These are phyloP conservation scores for Besnoitia besnoiti DNA, from an alignment of 169 alveolate genomes.

Conservation along the genomic window DNA sequence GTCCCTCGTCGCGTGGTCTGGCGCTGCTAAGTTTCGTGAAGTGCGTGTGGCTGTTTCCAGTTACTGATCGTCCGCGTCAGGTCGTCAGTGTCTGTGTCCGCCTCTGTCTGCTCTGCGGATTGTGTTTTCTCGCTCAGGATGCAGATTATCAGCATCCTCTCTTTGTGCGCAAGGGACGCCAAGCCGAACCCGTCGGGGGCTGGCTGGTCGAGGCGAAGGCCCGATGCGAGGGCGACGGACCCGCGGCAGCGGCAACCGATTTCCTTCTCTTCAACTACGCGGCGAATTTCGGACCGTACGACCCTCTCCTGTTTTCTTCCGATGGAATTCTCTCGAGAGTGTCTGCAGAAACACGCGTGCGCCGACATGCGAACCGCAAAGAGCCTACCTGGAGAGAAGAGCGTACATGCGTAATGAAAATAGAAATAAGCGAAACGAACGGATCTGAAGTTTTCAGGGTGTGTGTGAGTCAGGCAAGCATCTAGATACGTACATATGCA, in stretches of 20 bases:
- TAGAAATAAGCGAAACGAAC: too few relatives aligned
- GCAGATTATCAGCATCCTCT: not conserved
- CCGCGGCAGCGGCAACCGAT: conserved; percentile 20
- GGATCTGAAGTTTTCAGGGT: too few relatives aligned
- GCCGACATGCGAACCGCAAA: too few relatives aligned
- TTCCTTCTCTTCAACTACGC: conserved; percentile 5
- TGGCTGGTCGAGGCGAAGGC: conserved; percentile 32
- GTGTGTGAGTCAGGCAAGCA: too few relatives aligned
- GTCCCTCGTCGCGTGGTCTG: too few relatives aligned
- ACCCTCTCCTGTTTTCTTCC: not conserved
- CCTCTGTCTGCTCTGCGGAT: not conserved
- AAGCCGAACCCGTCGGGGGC: not conserved
- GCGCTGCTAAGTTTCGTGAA: too few relatives aligned
- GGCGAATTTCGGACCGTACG: conserved; percentile 6
- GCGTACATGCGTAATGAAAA: too few relatives aligned
- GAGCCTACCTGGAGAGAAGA: too few relatives aligned
- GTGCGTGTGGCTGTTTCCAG: too few relatives aligned
- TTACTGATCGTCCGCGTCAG: not conserved
- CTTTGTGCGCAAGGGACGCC: not conserved
- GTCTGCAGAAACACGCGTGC: too few relatives aligned
- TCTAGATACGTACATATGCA: too few relatives aligned
- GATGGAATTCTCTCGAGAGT: too few relatives aligned
- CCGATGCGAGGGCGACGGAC: not conserved
- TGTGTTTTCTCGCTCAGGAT: not conserved
- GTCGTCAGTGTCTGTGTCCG: not conserved